phyloP scores from a whole-genome alignment of 805 yeast species.

The Dipodascopsis tothii region DNA sequence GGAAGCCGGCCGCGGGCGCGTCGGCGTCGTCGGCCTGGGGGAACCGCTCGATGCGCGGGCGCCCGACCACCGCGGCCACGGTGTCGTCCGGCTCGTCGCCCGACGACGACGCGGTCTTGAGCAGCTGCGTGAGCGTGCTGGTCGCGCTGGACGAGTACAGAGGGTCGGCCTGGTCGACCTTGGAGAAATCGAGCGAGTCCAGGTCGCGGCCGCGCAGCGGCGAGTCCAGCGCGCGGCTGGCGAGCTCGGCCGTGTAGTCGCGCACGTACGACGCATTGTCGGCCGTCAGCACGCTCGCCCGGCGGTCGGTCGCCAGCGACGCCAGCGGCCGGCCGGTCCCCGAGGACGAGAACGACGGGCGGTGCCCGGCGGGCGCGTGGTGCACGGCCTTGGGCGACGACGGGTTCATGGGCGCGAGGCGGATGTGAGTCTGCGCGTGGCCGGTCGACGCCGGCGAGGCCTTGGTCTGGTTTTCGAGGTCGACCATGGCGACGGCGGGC shows the following conservation, averaged over 20 bases:
- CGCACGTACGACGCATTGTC: slow-evolving; percentile 5
- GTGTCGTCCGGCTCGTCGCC: not conserved
- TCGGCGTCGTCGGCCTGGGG: not conserved
- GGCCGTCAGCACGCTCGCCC: not conserved
- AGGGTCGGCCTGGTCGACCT: slow-evolving; percentile 1
- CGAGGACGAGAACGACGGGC: not conserved
- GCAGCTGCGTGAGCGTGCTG: slow-evolving; percentile 9
- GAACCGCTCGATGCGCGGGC: not conserved
- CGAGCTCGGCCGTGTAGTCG: slow-evolving; percentile 22
- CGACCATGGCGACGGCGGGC: not conserved
- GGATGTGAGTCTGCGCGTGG: slow-evolving; percentile 18
- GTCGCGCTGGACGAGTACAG: slow-evolving; percentile 5
- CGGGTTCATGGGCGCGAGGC: slow-evolving; percentile 9
- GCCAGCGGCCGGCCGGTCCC: not conserved
- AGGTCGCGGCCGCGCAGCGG: too few species aligned
- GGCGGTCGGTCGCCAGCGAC: not conserved
- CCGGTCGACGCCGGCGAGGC: not conserved
- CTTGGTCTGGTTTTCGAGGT: not conserved
- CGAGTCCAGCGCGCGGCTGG: slow-evolving; percentile 13
- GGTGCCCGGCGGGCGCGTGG: not conserved
- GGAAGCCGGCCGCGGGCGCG: not conserved
- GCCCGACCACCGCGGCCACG: not conserved
- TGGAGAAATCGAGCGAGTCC: slow-evolving; percentile 2
- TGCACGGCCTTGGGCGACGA: not conserved
- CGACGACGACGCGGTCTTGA: slow-evolving; percentile 10